Percentiles rank a stretch among this genome's conserved stretches.
Conservation (phyloP, 768 basidiomycete genomes). For the Boletus insuetus region DNA sequence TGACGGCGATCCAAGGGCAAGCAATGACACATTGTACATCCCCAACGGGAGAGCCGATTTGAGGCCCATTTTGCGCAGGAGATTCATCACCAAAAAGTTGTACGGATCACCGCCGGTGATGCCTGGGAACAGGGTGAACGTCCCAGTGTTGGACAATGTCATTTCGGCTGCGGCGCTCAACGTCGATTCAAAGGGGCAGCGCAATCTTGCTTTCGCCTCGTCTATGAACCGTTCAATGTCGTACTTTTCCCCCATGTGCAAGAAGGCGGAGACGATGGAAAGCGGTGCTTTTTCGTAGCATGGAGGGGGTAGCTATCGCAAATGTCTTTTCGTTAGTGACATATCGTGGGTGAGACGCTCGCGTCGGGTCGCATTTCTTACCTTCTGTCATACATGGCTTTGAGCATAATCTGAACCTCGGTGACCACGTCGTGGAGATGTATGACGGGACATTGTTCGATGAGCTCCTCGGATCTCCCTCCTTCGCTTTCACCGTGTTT, state of each 20-base stretch:
- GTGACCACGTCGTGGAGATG: conserved; percentile 11
- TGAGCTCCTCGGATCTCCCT: background rate
- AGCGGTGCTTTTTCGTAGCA: conserved; percentile 6
- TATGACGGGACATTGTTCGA: conserved; percentile 23
- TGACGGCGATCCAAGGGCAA: conserved; percentile 4
- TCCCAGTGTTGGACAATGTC: background rate
- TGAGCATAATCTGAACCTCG: conserved; percentile 16
- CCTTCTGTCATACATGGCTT: conserved; percentile 22
- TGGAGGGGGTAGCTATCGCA: conserved; percentile 9
- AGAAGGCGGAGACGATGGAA: conserved; percentile 5
- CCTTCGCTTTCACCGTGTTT: background rate
- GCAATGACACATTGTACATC: conserved; percentile 8
- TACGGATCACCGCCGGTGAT: conserved; percentile 8
- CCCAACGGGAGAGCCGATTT: conserved; percentile 4
- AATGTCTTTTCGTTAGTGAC: background rate
- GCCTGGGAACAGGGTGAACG: background rate
- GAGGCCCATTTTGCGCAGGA: conserved; percentile 8
- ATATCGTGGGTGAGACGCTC: too few species aligned
- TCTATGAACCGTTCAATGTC: conserved; percentile 7
- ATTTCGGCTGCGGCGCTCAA: background rate
- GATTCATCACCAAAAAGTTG: conserved; percentile 20
- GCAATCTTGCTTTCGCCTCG: conserved; percentile 10
- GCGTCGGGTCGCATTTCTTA: background rate
- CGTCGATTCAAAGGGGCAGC: background rate
- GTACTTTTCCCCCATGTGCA: conserved; percentile 26